Percentiles rank a stretch among this genome's conserved stretches.
Conservation (phyloP, 768 basidiomycete genomes). For the Pisolithus microcarpus region DNA sequence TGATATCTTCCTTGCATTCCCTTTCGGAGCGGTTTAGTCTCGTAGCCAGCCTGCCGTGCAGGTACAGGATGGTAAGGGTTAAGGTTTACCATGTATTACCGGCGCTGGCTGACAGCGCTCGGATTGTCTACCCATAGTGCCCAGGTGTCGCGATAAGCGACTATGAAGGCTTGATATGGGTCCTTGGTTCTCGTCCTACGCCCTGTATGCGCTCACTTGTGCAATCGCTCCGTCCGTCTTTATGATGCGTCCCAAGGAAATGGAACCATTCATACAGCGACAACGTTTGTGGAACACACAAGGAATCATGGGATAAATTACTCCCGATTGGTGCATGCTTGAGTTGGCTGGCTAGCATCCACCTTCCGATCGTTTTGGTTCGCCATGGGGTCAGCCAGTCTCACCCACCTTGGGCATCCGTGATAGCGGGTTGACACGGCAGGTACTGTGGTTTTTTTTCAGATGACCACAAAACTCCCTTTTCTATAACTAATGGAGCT, state of each 20-base stretch:
- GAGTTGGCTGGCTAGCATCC: not conserved
- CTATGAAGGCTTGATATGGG: not conserved
- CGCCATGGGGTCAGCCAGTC: not conserved
- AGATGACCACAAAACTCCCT: not conserved
- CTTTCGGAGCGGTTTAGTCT: no score
- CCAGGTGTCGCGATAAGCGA: no score
- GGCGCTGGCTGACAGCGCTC: no score
- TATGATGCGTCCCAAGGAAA: not conserved
- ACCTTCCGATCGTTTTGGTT: not conserved
- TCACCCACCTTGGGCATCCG: not conserved
- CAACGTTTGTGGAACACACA: not conserved
- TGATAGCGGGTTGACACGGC: not conserved
- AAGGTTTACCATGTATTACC: no score
- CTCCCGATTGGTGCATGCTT: not conserved
- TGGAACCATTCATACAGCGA: not conserved
- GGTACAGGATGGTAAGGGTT: no score
- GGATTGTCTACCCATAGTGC: no score
- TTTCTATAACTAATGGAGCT: not conserved
- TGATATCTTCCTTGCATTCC: no score
- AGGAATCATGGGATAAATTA: not conserved
- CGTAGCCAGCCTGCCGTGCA: no score
- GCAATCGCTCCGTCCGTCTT: not conserved
- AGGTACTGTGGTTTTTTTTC: not conserved
- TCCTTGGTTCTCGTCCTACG: not conserved
- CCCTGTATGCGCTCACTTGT: not conserved